Conservation (phyloP, 2,329 filamentous ascomycete species). For the Paraphaeosphaeria minitans region DNA sequence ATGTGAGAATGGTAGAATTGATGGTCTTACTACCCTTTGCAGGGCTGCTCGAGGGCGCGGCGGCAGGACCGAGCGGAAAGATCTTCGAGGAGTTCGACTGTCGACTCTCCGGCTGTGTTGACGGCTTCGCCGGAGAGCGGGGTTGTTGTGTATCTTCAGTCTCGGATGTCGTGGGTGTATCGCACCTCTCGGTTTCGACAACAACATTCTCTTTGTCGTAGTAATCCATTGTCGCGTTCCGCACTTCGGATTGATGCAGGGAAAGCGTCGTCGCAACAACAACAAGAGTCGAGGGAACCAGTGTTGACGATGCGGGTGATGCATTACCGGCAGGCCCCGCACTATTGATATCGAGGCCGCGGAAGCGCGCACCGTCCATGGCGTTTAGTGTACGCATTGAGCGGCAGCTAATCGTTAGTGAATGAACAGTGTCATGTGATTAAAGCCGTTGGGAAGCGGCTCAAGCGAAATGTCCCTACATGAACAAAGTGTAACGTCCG, state of each 20-base stretch:
- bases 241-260: not conserved
- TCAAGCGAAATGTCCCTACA: not conserved
- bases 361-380: not conserved
- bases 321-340: not conserved
- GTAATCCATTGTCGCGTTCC: not conserved
- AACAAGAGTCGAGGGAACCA: not conserved
- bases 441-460: not conserved
- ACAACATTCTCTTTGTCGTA: not conserved
- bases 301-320: not conserved
- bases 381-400: not conserved
- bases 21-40: not conserved
- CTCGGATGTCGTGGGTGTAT: not conserved
- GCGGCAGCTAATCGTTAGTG: conserved; percentile 6
- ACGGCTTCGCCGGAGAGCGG: not conserved
- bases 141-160: not conserved
- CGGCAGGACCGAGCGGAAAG: not conserved
- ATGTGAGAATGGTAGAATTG: not conserved
- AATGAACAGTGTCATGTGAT: conserved; percentile 4
- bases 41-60: not conserved
- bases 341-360: not conserved
- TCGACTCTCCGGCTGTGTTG: not conserved
- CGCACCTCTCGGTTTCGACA: not conserved
- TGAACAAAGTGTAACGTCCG: no score
- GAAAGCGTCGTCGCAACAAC: not conserved
- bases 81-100: not conserved